These are phyloP conservation scores for Fraxinus greggii DNA, from an alignment of 305 asterid genomes.

Conservation along the genomic window DNA sequence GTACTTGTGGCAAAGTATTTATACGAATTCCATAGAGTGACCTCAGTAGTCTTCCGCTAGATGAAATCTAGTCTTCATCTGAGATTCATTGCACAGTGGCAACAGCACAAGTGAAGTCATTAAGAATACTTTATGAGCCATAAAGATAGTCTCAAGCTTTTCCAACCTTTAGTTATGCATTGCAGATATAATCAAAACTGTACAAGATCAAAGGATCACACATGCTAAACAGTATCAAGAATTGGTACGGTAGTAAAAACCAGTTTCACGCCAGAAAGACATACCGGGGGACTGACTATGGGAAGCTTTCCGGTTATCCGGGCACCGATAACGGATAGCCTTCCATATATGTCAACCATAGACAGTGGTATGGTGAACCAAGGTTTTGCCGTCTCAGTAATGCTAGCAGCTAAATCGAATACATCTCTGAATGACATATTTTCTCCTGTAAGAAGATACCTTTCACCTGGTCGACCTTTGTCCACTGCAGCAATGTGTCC, in stretches of 20 bases:
- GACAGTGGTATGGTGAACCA: slow-evolving; percentile 55
- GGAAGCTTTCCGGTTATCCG: slow-evolving; percentile 86
- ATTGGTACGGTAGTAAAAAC: background rate
- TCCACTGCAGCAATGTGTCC: slow-evolving; percentile 79
- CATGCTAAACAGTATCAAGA: background rate
- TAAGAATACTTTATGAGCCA: background rate
- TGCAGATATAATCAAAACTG: background rate
- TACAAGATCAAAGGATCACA: background rate
- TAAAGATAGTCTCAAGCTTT: background rate
- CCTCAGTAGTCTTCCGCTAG: background rate
- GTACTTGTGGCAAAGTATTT: background rate
- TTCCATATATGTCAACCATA: slow-evolving; percentile 54
- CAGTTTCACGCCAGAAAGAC: slow-evolving; percentile 18
- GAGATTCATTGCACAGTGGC: background rate
- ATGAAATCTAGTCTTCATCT: background rate
- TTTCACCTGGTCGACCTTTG: slow-evolving; percentile 68
- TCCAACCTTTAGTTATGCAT: background rate
- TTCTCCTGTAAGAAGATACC: slow-evolving; percentile 90
- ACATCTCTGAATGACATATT: slow-evolving; percentile 80
- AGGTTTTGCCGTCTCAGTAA: slow-evolving; percentile 70
- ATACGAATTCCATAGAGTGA: background rate
- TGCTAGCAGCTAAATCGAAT: slow-evolving; percentile 65
- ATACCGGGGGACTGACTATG: slow-evolving; percentile 88
- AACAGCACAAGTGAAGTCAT: background rate
- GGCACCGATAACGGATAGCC: slow-evolving; percentile 58